These are phyloP conservation scores for Ceratobasidium sp. DNA, from an alignment of 1,284 basidiomycete genomes.

Conservation along the genomic window DNA sequence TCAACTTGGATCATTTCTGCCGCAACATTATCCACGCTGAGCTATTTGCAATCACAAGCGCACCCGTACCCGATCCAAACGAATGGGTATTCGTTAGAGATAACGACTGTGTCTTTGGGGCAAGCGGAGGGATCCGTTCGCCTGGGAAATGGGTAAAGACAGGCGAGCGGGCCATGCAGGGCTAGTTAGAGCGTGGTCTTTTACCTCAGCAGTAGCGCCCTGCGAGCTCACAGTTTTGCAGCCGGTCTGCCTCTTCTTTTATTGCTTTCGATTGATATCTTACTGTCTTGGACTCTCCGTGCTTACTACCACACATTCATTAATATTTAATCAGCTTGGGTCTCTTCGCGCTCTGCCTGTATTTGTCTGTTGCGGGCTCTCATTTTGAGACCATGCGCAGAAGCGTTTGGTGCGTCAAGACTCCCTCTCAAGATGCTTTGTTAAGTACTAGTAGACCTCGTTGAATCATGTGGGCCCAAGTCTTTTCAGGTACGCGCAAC, in stretches of 20 bases:
- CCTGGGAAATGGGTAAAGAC: constrained; percentile 43
- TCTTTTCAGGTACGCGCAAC: background rate
- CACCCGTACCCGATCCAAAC: constrained; percentile 52
- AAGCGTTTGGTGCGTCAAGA: too few species aligned
- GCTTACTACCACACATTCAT: background rate
- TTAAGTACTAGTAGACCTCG: background rate
- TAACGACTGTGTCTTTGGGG: constrained; percentile 47
- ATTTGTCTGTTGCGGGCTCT: background rate
- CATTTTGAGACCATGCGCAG: too few species aligned
- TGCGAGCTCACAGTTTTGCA: too few species aligned
- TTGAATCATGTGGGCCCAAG: background rate
- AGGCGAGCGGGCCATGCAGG: constrained; percentile 34
- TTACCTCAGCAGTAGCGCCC: too few species aligned
- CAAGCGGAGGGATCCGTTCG: background rate
- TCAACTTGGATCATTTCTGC: constrained; percentile 54
- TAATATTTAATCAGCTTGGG: background rate
- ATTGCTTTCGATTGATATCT: constrained; percentile 9
- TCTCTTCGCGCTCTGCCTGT: background rate
- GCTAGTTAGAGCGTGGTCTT: constrained; percentile 1
- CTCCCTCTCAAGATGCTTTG: background rate
- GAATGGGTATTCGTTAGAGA: constrained; percentile 53
- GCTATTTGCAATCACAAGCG: constrained; percentile 56
- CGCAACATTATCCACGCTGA: constrained; percentile 57
- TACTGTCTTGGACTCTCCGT: constrained; percentile 1
- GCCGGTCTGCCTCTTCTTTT: too few species aligned